phyloP scores from a whole-genome alignment of 306 rosid species.

The Quercus berberidifolia region DNA sequence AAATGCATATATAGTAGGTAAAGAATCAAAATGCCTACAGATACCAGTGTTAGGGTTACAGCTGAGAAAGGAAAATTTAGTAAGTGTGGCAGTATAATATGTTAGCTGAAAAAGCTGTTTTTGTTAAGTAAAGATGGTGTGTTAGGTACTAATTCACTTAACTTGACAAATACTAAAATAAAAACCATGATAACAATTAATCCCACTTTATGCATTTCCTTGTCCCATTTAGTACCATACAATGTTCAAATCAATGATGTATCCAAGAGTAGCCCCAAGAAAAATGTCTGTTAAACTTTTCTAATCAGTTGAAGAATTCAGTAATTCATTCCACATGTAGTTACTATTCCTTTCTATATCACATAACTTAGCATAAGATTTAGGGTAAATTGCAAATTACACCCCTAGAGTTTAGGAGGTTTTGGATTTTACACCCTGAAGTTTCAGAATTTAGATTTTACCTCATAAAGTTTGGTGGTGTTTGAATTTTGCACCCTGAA shows the following conservation, averaged over 20 bases:
- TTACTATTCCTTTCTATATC: neutral
- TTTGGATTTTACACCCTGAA: no score
- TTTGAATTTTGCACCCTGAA: no score
- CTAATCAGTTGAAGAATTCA: neutral
- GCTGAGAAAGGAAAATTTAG: neutral
- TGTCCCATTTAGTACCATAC: neutral
- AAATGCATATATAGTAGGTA: neutral
- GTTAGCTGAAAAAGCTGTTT: neutral
- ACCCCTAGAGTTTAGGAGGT: no score
- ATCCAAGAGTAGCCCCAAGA: no score
- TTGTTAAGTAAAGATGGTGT: neutral
- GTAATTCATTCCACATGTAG: neutral
- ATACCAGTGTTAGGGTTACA: neutral
- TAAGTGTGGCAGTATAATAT: neutral
- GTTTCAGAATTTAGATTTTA: no score
- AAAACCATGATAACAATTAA: neutral
- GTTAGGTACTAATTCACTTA: no score
- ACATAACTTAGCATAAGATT: neutral
- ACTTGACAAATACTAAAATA: neutral
- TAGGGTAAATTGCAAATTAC: no score
- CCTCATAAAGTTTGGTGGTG: no score
- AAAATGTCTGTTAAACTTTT: no score
- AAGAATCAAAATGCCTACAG: neutral
- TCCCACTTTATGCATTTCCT: neutral
- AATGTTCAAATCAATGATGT: neutral